Evolutionary conservation across 441 rosid species (phyloP).

Genomic region (Jatropha multifida): DNA sequence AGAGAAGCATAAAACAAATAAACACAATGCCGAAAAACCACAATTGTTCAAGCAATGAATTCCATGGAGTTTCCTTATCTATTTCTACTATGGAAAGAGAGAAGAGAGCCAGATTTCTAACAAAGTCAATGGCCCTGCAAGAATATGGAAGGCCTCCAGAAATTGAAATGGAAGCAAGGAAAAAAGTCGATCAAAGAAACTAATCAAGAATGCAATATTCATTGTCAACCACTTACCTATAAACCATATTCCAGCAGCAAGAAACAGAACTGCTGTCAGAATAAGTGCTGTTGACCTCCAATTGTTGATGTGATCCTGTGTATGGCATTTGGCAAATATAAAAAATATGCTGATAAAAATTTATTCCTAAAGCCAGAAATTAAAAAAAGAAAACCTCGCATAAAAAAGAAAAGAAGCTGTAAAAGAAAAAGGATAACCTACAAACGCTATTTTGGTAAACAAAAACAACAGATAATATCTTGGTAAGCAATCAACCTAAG

Average conservation of each 20-base stretch:
- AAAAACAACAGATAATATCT: not conserved
- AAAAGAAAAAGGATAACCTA: not conserved
- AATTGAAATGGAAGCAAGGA: not conserved
- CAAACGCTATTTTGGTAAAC: not conserved
- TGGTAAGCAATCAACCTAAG: not conserved
- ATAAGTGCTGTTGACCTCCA: constrained; percentile 88
- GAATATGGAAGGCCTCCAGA: not conserved
- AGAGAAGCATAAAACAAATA: not conserved
- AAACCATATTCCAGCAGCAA: constrained; percentile 80
- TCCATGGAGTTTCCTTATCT: not conserved
- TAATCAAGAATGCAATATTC: not conserved
- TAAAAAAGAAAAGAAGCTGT: too few species aligned
- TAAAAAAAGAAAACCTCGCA: too few species aligned
- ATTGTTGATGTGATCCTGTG: constrained; percentile 62
- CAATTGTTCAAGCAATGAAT: not conserved
- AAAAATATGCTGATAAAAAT: not conserved
- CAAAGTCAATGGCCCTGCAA: not conserved
- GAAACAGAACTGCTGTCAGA: constrained; percentile 68
- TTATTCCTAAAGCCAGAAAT: not conserved
- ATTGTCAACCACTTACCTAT: constrained; percentile 40
- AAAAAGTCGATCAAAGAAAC: not conserved
- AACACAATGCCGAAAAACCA: not conserved
- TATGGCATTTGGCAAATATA: not conserved
- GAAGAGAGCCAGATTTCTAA: not conserved
- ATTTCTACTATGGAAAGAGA: not conserved